A percentile compares a stretch with the other conserved stretches of the same genome.
phyloP scores from a whole-genome alignment of 2,329 filamentous ascomycete genomes.

The Fusarium pseudoanthophilum region DNA sequence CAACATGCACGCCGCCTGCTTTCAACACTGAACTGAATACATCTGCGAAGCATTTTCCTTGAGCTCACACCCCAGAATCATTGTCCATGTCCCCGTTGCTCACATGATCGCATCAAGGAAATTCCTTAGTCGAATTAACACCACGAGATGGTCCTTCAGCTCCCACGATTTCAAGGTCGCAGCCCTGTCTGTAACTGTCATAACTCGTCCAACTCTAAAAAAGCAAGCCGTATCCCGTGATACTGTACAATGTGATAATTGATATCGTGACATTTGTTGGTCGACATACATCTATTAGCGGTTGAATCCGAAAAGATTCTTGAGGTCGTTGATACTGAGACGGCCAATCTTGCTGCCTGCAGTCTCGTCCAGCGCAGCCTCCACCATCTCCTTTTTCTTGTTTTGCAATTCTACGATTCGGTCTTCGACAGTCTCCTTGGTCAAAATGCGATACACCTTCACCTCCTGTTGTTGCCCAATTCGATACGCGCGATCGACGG shows the following conservation, averaged over 20 bases:
- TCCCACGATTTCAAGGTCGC: not conserved
- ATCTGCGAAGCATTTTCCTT: not conserved
- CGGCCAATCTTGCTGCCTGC: conserved; percentile 73
- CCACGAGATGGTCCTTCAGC: conserved; percentile 7
- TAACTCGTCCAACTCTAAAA: conserved; percentile 13
- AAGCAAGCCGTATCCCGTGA: not conserved
- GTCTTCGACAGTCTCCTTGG: conserved; percentile 85
- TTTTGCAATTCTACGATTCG: conserved; percentile 84
- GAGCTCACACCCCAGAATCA: not conserved
- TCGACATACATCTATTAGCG: not conserved
- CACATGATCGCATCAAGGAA: not conserved
- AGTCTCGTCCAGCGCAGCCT: conserved; percentile 81
- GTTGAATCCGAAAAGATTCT: conserved; percentile 68
- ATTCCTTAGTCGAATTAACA: not conserved
- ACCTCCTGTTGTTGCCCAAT: conserved; percentile 83
- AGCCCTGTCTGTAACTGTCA: not conserved
- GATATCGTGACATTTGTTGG: not conserved
- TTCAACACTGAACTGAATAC: not conserved
- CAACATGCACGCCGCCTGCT: not conserved
- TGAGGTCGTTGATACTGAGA: conserved; percentile 73
- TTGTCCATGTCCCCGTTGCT: not conserved
- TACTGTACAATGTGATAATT: not conserved
- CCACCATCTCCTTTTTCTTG: conserved; percentile 79
- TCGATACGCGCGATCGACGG: conserved; percentile 87
- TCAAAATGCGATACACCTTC: conserved; percentile 81